Evolutionary conservation across 345 rosid species (phyloP).

Genomic region (Sapria himalayana): DNA sequence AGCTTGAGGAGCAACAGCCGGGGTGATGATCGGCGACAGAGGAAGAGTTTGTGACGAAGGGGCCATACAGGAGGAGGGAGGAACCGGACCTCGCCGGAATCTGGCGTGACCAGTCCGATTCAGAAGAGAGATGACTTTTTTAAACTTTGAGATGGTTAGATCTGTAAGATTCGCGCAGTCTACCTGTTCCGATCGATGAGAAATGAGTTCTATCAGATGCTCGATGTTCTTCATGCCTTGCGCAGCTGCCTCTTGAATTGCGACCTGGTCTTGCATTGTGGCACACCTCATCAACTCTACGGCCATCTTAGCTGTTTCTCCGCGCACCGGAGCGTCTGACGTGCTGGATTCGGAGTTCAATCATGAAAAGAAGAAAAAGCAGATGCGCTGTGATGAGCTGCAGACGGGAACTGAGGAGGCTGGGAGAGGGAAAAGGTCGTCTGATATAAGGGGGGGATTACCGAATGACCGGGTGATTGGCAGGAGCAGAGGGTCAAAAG

Average conservation of each 20-base stretch:
- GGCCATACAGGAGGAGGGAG: conserved; percentile 15
- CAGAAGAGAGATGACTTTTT: conserved; percentile 48
- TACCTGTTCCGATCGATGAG: conserved; percentile 23
- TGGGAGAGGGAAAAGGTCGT: conserved; percentile 1
- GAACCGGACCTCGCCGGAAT: conserved; percentile 60
- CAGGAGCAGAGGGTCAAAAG: background rate
- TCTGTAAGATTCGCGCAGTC: conserved; percentile 55
- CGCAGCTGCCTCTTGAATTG: conserved; percentile 66
- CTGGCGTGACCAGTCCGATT: conserved; percentile 86
- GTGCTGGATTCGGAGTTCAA: too few relatives aligned
- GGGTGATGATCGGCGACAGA: conserved; percentile 4
- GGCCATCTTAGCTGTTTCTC: conserved; percentile 17
- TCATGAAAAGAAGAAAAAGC: background rate
- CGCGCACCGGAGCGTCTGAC: too few relatives aligned
- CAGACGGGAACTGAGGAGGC: background rate
- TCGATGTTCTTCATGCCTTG: conserved; percentile 82
- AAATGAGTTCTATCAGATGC: conserved; percentile 44
- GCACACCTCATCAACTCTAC: conserved; percentile 45
- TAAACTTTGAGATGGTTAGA: conserved; percentile 59
- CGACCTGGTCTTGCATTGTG: conserved; percentile 47
- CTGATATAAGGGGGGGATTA: conserved; percentile 25
- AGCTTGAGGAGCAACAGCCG: conserved; percentile 7
- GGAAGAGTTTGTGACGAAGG: conserved; percentile 9
- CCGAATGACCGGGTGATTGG: conserved; percentile 35
- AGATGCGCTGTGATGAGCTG: background rate